Conservation (phyloP, 441 rosid genomes). For the Flueggea neowawraea region DNA sequence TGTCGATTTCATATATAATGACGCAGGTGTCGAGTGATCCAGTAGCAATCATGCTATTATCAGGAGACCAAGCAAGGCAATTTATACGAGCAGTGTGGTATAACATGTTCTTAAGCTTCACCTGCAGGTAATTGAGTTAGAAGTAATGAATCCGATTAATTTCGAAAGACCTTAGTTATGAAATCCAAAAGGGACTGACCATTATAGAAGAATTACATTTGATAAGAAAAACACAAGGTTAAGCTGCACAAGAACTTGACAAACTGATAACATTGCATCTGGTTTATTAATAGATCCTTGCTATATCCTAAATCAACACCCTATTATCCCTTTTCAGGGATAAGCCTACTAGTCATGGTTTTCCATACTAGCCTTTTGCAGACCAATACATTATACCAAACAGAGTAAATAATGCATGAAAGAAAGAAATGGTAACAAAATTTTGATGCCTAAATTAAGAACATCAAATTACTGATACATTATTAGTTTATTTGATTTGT, state of each 20-base stretch:
- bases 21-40: conserved; percentile 94
- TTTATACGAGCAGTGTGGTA: conserved; percentile 95
- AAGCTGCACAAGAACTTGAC: not conserved
- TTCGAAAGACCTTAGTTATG: no score
- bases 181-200: no score
- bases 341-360: not conserved
- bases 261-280: not conserved
- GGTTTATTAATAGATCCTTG: not conserved
- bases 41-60: conserved; percentile 75
- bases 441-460: not conserved
- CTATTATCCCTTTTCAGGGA: no score
- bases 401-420: not conserved
- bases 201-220: no score
- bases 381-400: no score
- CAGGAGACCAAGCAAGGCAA: conserved; percentile 98
- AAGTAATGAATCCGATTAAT: not conserved
- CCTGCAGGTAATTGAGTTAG: conserved; percentile 32
- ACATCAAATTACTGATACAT: not conserved
- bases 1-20: conserved; percentile 80
- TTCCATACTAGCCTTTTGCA: not conserved
- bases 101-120: conserved; percentile 89
- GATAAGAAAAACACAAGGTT: not conserved
- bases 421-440: not conserved
- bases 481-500: not conserved
- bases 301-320: not conserved